A percentile compares a stretch with the other conserved stretches of the same genome.
Conservation (phyloP, 1,284 basidiomycete genomes). For the Rhodotorula sp. region DNA sequence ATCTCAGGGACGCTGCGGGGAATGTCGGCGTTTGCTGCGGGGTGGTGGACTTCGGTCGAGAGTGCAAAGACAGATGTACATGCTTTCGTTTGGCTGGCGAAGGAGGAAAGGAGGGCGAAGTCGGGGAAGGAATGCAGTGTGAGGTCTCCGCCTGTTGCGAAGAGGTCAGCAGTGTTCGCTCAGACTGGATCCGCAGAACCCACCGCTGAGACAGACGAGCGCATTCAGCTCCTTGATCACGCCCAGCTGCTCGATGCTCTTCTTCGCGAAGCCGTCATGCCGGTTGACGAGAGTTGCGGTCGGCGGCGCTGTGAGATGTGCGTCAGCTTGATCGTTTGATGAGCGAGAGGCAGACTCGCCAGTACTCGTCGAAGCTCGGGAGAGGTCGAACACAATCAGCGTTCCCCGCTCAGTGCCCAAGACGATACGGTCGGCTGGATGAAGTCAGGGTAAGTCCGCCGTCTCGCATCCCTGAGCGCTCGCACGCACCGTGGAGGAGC, state of each 20-base stretch:
- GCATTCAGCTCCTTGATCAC: conserved; percentile 78
- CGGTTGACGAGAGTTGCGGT: conserved; percentile 60
- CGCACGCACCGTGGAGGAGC: conserved; percentile 26
- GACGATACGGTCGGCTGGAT: conserved; percentile 34
- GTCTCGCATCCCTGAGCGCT: too few species aligned
- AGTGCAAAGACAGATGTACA: conserved; percentile 21
- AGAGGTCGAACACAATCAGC: conserved; percentile 35
- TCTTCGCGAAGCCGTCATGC: conserved; percentile 63
- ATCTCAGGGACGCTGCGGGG: conserved; percentile 42
- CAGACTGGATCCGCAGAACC: conserved; percentile 41
- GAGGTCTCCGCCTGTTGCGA: conserved; percentile 26
- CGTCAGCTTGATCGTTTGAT: too few species aligned
- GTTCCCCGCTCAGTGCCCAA: conserved; percentile 36
- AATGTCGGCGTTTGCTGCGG: not conserved
- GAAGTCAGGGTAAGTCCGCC: not conserved
- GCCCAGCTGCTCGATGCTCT: conserved; percentile 79
- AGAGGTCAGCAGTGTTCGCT: not conserved
- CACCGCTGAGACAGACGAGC: conserved; percentile 76
- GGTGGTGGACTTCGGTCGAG: conserved; percentile 12
- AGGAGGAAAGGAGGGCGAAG: conserved; percentile 25
- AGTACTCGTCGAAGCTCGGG: conserved; percentile 15
- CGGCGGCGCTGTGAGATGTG: conserved; percentile 5
- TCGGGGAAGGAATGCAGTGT: conserved; percentile 26
- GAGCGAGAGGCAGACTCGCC: not conserved
- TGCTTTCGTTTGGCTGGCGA: conserved; percentile 18